Evolutionary conservation across 225 moss, liverwort and hornwort genomes (phyloP).

Genomic region (Takakia lepidozioides): DNA sequence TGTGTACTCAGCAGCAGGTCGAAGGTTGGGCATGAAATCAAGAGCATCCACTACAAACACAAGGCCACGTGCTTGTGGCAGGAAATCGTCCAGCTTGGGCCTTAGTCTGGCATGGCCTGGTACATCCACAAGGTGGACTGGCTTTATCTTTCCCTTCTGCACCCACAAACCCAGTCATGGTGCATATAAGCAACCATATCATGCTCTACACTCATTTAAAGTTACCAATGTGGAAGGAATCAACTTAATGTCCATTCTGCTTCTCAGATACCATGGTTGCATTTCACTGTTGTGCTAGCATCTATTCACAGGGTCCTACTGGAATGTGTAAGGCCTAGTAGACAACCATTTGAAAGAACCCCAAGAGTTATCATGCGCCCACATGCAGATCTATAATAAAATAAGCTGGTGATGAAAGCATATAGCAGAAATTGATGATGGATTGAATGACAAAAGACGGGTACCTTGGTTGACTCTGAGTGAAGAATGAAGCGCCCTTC

Average conservation of each 20-base stretch:
- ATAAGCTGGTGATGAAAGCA: neutral
- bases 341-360: too few species aligned
- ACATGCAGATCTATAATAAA: too few species aligned
- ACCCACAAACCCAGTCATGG: neutral
- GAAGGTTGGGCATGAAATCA: constrained; percentile 82
- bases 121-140: constrained; percentile 77
- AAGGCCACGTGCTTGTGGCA: constrained; percentile 75
- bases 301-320: too few species aligned
- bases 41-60: constrained; percentile 85
- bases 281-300: too few species aligned
- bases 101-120: constrained; percentile 89
- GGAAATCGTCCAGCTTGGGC: constrained; percentile 70
- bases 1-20: constrained; percentile 75
- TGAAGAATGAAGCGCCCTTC: constrained; percentile 71
- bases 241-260: too few species aligned
- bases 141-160: constrained; percentile 65
- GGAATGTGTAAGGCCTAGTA: too few species aligned
- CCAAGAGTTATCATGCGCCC: too few species aligned
- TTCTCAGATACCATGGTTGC: too few species aligned
- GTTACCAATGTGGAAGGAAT: too few species aligned
- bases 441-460: neutral
- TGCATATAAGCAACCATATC: neutral
- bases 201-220: neutral
- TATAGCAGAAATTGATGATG: neutral
- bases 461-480: constrained; percentile 53